Percentiles rank a stretch among this genome's conserved stretches.
These are phyloP conservation scores for Naegleria fowleri DNA, from an alignment of 208 protist genomes.

Conservation along the genomic window DNA sequence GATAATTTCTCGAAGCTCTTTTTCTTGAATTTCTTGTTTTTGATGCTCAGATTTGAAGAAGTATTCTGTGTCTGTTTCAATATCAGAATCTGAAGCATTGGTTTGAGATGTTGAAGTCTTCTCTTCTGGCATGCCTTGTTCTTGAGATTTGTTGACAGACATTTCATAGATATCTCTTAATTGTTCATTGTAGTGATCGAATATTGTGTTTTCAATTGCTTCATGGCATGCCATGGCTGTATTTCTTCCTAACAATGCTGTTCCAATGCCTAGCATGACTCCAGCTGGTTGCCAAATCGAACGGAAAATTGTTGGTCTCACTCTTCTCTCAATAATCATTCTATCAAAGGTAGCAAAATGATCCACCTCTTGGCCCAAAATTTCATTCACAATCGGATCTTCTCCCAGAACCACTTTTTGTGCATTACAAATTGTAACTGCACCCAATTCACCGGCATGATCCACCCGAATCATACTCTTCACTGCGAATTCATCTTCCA, in stretches of 20 bases:
- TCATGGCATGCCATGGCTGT: constrained; percentile 22
- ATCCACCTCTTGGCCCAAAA: constrained; percentile 13
- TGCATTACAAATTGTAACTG: constrained; percentile 26
- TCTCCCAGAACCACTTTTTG: not conserved
- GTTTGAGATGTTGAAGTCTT: not conserved
- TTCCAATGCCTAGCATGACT: not conserved
- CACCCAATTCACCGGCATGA: constrained; percentile 31
- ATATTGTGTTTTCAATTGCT: constrained; percentile 27
- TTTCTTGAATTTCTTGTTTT: constrained; percentile 13
- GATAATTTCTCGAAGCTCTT: not conserved
- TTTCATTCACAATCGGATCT: constrained; percentile 12
- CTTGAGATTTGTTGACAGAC: not conserved
- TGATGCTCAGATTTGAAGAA: not conserved
- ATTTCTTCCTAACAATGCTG: not conserved
- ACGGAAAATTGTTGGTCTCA: constrained; percentile 20
- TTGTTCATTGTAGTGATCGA: constrained; percentile 32
- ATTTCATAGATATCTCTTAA: constrained; percentile 30
- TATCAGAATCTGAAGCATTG: not conserved
- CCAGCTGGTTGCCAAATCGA: constrained; percentile 6
- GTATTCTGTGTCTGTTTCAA: not conserved
- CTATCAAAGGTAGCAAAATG: constrained; percentile 11
- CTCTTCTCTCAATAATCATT: constrained; percentile 21
- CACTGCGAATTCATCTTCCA: not conserved
- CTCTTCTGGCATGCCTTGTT: not conserved
- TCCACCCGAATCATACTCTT: constrained; percentile 23